Conservation (phyloP, 139 green algal genomes). For the Coccomyxa sp. region DNA sequence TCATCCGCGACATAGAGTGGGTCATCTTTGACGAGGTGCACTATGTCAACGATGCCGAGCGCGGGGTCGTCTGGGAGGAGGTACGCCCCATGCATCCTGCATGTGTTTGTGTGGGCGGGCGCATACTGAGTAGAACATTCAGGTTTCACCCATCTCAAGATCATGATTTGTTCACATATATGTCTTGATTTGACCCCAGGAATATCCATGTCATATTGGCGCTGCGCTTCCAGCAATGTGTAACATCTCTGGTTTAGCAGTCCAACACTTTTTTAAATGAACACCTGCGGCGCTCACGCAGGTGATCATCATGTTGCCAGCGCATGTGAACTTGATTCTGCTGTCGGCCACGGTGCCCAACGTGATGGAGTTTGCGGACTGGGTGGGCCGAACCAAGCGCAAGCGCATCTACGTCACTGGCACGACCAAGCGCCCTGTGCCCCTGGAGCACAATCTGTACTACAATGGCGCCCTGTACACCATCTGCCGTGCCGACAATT, state of each 20-base stretch:
- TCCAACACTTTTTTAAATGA: no score
- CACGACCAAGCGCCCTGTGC: constrained; percentile 85
- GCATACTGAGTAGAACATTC: no score
- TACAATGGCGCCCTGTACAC: constrained; percentile 74
- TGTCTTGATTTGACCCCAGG: no score
- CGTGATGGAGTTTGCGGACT: constrained; percentile 96
- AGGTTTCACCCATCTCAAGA: no score
- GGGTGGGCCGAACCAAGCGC: constrained; percentile 93
- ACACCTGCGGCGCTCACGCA: constrained; percentile 26
- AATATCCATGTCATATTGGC: no score
- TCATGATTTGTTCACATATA: no score
- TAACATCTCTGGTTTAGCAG: no score
- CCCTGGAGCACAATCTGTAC: constrained; percentile 92
- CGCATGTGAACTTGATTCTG: constrained; percentile 87
- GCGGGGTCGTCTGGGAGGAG: constrained; percentile 90
- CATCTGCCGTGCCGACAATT: constrained; percentile 49
- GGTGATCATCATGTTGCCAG: constrained; percentile 99
- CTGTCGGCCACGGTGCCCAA: constrained; percentile 97
- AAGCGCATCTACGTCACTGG: constrained; percentile 82
- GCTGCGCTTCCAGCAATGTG: no score
- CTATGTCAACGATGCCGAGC: constrained; percentile 94
- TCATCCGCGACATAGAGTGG: constrained; percentile 93
- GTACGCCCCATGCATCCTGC: constrained; percentile 32
- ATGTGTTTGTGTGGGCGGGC: neutral
- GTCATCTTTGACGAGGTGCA: constrained; percentile 98